phyloP scores from a whole-genome alignment of 805 yeast species.

The Starmerella tilneyi region DNA sequence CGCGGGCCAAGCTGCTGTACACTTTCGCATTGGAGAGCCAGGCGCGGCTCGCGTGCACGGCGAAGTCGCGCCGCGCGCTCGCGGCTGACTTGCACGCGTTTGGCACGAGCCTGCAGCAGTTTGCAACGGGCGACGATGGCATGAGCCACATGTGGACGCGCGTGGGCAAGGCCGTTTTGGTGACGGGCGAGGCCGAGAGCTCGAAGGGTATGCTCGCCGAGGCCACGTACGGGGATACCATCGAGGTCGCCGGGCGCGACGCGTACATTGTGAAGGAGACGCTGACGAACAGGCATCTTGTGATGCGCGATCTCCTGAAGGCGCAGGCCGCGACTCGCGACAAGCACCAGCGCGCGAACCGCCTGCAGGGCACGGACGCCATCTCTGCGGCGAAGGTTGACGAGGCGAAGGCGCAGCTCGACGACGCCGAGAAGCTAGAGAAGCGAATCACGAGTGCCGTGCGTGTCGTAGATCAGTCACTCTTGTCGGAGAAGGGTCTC shows the following conservation, averaged over 20 bases:
- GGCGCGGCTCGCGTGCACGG: slow-evolving; percentile 48
- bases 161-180: slow-evolving; percentile 55
- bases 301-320: slow-evolving; percentile 77
- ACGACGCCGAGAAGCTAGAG: slow-evolving; percentile 66
- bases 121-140: slow-evolving; percentile 7
- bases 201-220: slow-evolving; percentile 59
- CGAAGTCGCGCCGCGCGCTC: slow-evolving; percentile 38
- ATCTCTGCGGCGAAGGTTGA: slow-evolving; percentile 83
- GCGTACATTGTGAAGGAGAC: slow-evolving; percentile 86
- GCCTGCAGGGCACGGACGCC: slow-evolving; percentile 58
- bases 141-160: slow-evolving; percentile 51
- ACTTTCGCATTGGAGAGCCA: slow-evolving; percentile 42
- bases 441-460: slow-evolving; percentile 67
- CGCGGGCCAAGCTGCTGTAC: slow-evolving; percentile 69
- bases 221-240: slow-evolving; percentile 68
- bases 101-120: slow-evolving; percentile 2
- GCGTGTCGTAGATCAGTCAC: slow-evolving; percentile 73
- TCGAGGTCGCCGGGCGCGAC: slow-evolving; percentile 55
- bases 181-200: slow-evolving; percentile 67
- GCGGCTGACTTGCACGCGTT: slow-evolving; percentile 44
- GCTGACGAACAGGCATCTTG: slow-evolving; percentile 77
- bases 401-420: slow-evolving; percentile 72
- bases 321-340: slow-evolving; percentile 66
- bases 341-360: slow-evolving; percentile 59
- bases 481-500: slow-evolving; percentile 62